phyloP scores from a whole-genome alignment of 257 asterid species.

The Capsicum chinense region DNA sequence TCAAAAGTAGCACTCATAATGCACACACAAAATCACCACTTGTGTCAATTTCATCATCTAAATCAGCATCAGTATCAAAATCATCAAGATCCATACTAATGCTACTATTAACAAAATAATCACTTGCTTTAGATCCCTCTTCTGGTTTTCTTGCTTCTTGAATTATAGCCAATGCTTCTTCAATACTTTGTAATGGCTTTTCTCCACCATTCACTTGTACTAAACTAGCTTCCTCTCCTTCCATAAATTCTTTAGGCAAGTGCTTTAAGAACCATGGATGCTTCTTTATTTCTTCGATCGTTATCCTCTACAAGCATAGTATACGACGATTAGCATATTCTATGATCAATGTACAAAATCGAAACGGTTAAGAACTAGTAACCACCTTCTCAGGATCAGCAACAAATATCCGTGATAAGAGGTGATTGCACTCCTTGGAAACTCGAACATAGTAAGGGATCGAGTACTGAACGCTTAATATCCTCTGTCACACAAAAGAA shows the following conservation, averaged over 20 bases:
- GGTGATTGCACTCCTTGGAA: conserved; percentile 17
- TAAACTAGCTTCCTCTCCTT: conserved; percentile 27
- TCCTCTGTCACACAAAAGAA: conserved; percentile 23
- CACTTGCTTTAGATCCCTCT: neutral
- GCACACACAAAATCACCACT: conserved; percentile 29
- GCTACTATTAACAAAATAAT: conserved; percentile 14
- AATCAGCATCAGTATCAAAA: conserved; percentile 29
- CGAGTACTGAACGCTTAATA: conserved; percentile 23
- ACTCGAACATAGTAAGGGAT: conserved; percentile 19
- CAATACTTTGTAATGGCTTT: conserved; percentile 14
- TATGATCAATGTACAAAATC: neutral
- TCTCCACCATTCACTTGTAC: conserved; percentile 11
- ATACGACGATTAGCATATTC: neutral
- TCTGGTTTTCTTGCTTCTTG: conserved; percentile 29
- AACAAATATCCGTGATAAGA: conserved; percentile 6
- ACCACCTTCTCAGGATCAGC: conserved; percentile 28
- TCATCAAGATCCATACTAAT: conserved; percentile 27
- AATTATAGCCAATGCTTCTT: conserved; percentile 31
- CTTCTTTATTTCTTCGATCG: conserved; percentile 27
- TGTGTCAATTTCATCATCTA: conserved; percentile 29
- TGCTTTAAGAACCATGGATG: conserved; percentile 26
- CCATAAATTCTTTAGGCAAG: conserved; percentile 28
- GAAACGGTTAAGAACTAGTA: conserved; percentile 15
- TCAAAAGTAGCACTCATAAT: neutral
- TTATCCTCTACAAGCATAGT: conserved; percentile 19